Conservation (phyloP, 495 filamentous ascomycete species). For the Polyplosphaeria fusca region DNA sequence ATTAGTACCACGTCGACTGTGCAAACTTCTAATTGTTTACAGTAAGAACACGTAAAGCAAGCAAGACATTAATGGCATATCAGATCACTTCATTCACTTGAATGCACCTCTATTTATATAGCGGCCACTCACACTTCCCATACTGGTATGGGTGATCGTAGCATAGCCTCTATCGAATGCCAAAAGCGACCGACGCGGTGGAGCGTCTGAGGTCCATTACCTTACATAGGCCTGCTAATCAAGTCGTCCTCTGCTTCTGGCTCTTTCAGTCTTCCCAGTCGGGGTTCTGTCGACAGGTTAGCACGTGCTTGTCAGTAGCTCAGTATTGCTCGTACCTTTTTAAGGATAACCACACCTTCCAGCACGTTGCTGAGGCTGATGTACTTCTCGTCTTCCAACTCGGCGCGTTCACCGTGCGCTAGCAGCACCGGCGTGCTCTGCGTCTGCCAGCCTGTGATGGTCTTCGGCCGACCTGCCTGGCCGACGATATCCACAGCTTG, state of each 20-base stretch:
- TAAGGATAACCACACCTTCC: conserved; percentile 92
- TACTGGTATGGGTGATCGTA: too few species aligned
- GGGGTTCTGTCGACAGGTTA: conserved; percentile 19
- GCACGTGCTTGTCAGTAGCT: background rate
- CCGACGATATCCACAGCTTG: conserved; percentile 98
- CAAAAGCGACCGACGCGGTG: conserved; percentile 1
- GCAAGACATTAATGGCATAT: background rate
- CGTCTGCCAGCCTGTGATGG: conserved; percentile 99
- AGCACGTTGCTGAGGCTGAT: conserved; percentile 83
- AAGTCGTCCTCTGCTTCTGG: background rate
- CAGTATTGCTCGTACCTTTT: conserved; percentile 65
- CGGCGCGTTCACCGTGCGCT: conserved; percentile 88
- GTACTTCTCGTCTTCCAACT: conserved; percentile 97
- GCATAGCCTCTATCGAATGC: conserved; percentile 30
- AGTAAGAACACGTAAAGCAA: background rate
- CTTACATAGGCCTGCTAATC: background rate
- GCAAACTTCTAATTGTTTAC: background rate
- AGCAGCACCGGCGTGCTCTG: conserved; percentile 96
- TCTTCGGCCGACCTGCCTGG: conserved; percentile 94
- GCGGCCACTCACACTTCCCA: background rate
- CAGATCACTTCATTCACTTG: conserved; percentile 6
- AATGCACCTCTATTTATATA: background rate
- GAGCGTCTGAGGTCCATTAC: background rate
- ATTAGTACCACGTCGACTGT: background rate
- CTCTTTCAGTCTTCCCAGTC: conserved; percentile 31